phyloP scores from a whole-genome alignment of 75 land plant genomes.

The Pinus albicaulis region DNA sequence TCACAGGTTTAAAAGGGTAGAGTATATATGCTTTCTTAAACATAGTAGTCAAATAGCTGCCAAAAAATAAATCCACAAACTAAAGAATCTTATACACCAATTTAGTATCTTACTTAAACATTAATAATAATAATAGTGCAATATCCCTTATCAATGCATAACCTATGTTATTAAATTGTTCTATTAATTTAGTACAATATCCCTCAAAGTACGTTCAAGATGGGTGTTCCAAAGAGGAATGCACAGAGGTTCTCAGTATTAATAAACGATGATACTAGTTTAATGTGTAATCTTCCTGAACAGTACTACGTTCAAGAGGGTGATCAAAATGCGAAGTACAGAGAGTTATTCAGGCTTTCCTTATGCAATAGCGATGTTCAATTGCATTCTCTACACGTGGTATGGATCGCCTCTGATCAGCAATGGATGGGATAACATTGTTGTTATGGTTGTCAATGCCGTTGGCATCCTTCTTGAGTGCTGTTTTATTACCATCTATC shows the following conservation, averaged over 20 bases:
- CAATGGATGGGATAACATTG: background rate
- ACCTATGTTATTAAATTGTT: too few relatives aligned
- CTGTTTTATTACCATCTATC: background rate
- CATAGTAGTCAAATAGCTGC: too few relatives aligned
- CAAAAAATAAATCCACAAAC: too few relatives aligned
- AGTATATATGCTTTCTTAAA: too few relatives aligned
- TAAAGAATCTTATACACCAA: too few relatives aligned
- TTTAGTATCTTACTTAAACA: too few relatives aligned
- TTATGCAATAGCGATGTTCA: slow-evolving; percentile 61
- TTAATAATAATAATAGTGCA: too few relatives aligned
- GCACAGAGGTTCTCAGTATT: slow-evolving; percentile 23
- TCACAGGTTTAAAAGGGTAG: too few relatives aligned
- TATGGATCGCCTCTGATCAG: slow-evolving; percentile 1
- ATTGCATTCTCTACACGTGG: slow-evolving; percentile 66
- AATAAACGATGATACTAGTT: too few relatives aligned
- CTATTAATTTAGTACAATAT: too few relatives aligned
- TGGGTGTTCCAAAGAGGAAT: slow-evolving; percentile 51
- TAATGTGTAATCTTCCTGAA: too few relatives aligned
- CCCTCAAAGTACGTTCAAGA: background rate
- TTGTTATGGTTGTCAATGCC: background rate
- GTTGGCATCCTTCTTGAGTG: background rate
- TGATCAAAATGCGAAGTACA: slow-evolving; percentile 53
- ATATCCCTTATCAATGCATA: too few relatives aligned
- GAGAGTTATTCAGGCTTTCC: slow-evolving; percentile 70
- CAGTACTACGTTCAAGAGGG: slow-evolving; percentile 55